Percentiles rank a stretch among this genome's conserved stretches.
These are phyloP conservation scores for Ziziphus jujuba DNA, from an alignment of 306 rosid genomes.

Conservation along the genomic window DNA sequence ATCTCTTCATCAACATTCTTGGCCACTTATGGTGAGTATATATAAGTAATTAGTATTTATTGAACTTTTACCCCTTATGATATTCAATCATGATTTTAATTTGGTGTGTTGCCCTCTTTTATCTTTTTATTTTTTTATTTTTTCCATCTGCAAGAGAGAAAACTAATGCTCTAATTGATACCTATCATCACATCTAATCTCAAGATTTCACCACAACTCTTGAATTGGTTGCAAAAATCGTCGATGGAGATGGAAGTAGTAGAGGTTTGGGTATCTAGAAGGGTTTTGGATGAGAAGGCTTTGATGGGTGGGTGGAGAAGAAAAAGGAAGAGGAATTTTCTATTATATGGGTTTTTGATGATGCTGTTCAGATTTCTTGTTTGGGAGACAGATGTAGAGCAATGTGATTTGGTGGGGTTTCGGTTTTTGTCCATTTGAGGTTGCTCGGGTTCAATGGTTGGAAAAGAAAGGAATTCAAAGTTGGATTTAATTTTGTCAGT, in stretches of 20 bases:
- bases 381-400: constrained; percentile 34
- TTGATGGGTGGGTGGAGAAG: constrained; percentile 26
- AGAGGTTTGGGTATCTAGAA: constrained; percentile 28
- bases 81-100: too few species aligned
- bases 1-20: too few species aligned
- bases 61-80: too few species aligned
- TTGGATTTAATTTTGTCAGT: constrained; percentile 26
- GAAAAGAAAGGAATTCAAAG: constrained; percentile 27
- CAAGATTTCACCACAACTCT: constrained; percentile 30
- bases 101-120: too few species aligned
- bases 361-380: constrained; percentile 32
- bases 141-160: constrained; percentile 12
- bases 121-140: too few species aligned
- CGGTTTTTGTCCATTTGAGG: constrained; percentile 30
- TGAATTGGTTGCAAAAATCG: constrained; percentile 32
- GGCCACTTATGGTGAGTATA: too few species aligned
- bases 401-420: constrained; percentile 29
- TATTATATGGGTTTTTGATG: constrained; percentile 25
- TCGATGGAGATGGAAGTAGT: constrained; percentile 21
- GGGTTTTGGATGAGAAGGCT: constrained; percentile 30
- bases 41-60: too few species aligned
- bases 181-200: constrained; percentile 21
- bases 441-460: constrained; percentile 33
- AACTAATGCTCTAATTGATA: constrained; percentile 16
- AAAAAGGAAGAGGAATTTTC: constrained; percentile 17